Base-by-base conservation (phyloP, 2,329 filamentous ascomycete genomes). In the Fusarium pseudograminearum region DNA sequence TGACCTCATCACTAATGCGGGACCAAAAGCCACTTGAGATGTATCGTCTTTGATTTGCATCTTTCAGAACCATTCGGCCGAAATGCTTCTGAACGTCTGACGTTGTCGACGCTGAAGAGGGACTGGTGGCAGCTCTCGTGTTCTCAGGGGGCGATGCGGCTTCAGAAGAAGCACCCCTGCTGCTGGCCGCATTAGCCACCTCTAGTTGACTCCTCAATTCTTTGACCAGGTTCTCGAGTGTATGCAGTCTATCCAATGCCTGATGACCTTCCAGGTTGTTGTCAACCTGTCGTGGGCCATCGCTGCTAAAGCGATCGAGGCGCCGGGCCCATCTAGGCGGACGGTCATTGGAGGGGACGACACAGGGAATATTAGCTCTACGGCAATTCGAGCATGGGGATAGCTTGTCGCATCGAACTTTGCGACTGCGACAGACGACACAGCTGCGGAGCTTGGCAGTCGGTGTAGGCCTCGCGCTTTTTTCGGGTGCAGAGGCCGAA, bases 301-400 rank as follows among this genome's bases (percentile, higher is more conserved):
- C 73, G 47, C 77, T 72, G 44, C 78, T 70, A 57, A 80, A 62
- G 33, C 80, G 81, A 61, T 83, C 82, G 7, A 86, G 78, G 36
- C 85, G 85, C 22, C 85, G 83, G 40, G 85, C 84, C 84, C 86
- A 87, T 76, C 84, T 79, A 58, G 86, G 86, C 0, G 84, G 82
- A 3, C 82, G 83, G 60, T 87, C 83, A 42, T 76, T 75, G 3
- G 84, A 81, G 0, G 86, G 85, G 18, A 84, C 77, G 28, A 87
- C 77, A 65, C 86, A 89, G 12, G 82, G 77, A 41, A 88, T 86
- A 52, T 83, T 81, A 14, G 83, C 86, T 7, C 83, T 81, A 12
- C 83, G 83, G 70, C 86, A 89, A 68, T 87, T 88, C 7, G 86
- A 84, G 68, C 87, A 89, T 2, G 86, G 86, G 5, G 82, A 83